Evolutionary conservation across 805 yeast genomes (phyloP).

Genomic region (Starmerella vitae): DNA sequence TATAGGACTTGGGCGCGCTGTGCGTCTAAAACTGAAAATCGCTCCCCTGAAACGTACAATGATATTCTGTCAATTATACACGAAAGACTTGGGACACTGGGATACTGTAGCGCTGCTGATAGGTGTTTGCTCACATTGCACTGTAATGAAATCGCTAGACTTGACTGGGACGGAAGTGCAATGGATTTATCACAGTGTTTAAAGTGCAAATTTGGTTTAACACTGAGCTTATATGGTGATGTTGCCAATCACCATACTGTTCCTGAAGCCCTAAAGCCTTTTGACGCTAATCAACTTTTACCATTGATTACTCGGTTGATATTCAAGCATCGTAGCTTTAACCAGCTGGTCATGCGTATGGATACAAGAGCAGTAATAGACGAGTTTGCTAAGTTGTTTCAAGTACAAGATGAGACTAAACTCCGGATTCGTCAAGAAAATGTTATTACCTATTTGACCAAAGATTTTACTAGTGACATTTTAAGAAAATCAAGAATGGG

Average conservation of each 20-base stretch:
- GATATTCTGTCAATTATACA: conserved; percentile 52
- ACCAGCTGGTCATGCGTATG: conserved; percentile 45
- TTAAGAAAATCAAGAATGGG: conserved; percentile 12
- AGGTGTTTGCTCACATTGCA: conserved; percentile 51
- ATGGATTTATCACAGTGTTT: conserved; percentile 63
- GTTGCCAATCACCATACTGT: conserved; percentile 55
- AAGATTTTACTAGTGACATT: conserved; percentile 8
- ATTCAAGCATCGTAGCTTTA: conserved; percentile 43
- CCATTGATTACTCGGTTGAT: conserved; percentile 44
- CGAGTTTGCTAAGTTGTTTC: conserved; percentile 17
- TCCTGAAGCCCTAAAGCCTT: conserved; percentile 30
- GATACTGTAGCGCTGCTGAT: conserved; percentile 51
- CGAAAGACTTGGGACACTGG: conserved; percentile 53
- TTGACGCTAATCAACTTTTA: conserved; percentile 32
- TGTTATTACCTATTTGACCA: conserved; percentile 10
- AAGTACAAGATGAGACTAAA: not conserved
- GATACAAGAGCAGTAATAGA: conserved; percentile 62
- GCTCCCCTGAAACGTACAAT: conserved; percentile 22
- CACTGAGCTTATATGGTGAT: conserved; percentile 37
- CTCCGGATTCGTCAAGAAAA: not conserved
- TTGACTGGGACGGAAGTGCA: conserved; percentile 38
- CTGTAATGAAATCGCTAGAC: conserved; percentile 38
- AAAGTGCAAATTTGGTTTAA: conserved; percentile 63
- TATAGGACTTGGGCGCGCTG: conserved; percentile 30
- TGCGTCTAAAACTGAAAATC: conserved; percentile 17